Conservation (phyloP, 106 monocot genomes). For the Narthecium ossifragum region DNA sequence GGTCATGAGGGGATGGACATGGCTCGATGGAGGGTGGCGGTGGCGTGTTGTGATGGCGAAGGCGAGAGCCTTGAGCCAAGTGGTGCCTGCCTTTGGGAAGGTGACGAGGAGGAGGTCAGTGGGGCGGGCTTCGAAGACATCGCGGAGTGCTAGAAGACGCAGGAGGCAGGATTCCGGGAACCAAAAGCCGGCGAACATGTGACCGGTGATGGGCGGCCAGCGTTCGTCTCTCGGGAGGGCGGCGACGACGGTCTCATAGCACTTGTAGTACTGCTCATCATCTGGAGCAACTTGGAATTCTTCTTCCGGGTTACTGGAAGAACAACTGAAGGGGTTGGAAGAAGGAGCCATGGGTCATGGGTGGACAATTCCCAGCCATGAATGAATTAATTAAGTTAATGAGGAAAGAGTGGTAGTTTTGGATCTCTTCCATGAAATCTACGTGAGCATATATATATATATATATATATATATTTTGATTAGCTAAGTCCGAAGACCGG, state of each 20-base stretch:
- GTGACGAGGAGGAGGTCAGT: constrained; percentile 27
- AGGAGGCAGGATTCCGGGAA: constrained; percentile 9
- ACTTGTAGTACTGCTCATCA: neutral
- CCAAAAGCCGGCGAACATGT: neutral
- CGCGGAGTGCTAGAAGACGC: constrained; percentile 9
- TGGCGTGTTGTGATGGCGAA: constrained; percentile 17
- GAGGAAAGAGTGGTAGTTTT: no score
- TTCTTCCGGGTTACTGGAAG: no score
- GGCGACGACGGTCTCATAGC: neutral
- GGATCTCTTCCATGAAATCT: no score
- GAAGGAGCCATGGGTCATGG: no score
- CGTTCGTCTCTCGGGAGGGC: neutral
- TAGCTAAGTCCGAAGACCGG: no score
- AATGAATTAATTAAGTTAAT: no score
- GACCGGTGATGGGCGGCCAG: neutral
- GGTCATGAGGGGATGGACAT: constrained; percentile 15
- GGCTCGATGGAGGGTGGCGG: neutral
- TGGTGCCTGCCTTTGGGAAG: constrained; percentile 19
- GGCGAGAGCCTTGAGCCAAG: constrained; percentile 36
- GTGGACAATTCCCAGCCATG: no score
- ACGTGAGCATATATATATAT: no score
- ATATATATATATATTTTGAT: no score
- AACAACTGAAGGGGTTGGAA: no score
- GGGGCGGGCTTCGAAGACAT: constrained; percentile 15
- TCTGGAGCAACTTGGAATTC: no score